Conservation (phyloP, 2,329 filamentous ascomycete species). For the Leptographium lundbergii region DNA sequence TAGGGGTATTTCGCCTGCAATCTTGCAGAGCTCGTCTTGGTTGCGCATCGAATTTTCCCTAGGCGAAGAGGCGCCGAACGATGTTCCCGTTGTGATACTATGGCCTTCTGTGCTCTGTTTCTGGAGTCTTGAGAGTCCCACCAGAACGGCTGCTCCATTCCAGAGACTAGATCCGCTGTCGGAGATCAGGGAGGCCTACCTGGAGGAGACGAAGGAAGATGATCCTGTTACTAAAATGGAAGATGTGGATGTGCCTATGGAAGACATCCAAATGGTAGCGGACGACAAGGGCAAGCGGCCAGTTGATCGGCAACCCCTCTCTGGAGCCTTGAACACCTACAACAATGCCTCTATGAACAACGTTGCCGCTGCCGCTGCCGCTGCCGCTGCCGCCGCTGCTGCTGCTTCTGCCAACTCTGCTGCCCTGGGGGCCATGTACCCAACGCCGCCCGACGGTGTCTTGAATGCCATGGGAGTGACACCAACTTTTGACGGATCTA, state of each 20-base stretch:
- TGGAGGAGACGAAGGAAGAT: constrained; percentile 5
- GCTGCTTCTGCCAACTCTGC: constrained; percentile 18
- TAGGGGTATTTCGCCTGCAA: constrained; percentile 32
- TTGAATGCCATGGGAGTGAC: constrained; percentile 40
- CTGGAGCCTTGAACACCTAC: constrained; percentile 14
- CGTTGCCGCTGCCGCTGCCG: constrained; percentile 19
- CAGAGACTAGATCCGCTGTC: constrained; percentile 8
- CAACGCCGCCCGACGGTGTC: constrained; percentile 56
- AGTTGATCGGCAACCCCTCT: not conserved
- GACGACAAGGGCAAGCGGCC: not conserved
- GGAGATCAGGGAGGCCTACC: constrained; percentile 6
- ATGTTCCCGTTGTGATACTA: constrained; percentile 30
- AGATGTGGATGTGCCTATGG: constrained; percentile 7
- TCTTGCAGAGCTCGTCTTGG: constrained; percentile 34
- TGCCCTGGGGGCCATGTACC: constrained; percentile 47
- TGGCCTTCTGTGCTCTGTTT: constrained; percentile 45
- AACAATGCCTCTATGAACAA: constrained; percentile 15
- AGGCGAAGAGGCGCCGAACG: constrained; percentile 30
- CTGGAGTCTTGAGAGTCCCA: constrained; percentile 22
- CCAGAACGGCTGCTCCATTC: constrained; percentile 3
- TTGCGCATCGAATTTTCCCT: constrained; percentile 26
- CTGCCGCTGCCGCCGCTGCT: constrained; percentile 10
- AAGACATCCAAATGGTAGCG: constrained; percentile 2
- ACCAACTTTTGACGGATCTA: constrained; percentile 41
- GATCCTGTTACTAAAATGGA: not conserved